Evolutionary conservation across 2,329 filamentous ascomycete species (phyloP).

Genomic region (Grosmannia penicillata): DNA sequence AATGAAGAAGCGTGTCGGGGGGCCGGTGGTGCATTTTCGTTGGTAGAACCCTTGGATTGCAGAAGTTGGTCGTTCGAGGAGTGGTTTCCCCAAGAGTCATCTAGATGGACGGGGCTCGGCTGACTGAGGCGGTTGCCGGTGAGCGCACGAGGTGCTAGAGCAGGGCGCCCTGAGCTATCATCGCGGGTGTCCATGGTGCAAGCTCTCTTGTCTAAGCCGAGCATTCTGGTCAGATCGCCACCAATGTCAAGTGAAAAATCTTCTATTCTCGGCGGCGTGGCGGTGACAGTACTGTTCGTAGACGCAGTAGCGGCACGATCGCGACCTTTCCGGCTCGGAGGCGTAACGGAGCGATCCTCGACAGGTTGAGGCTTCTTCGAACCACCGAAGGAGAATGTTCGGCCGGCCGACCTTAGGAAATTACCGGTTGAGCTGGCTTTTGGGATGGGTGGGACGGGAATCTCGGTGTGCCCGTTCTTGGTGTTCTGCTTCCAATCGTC

Average conservation of each 20-base stretch:
- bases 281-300: slow-evolving; percentile 36
- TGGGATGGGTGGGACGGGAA: slow-evolving; percentile 24
- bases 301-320: slow-evolving; percentile 38
- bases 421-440: slow-evolving; percentile 31
- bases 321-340: slow-evolving; percentile 14
- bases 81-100: slow-evolving; percentile 33
- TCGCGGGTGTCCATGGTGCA: slow-evolving; percentile 32
- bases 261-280: slow-evolving; percentile 32
- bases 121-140: slow-evolving; percentile 30
- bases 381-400: slow-evolving; percentile 45
- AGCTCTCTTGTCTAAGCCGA: slow-evolving; percentile 40
- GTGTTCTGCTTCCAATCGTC: slow-evolving; percentile 24
- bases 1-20: slow-evolving; percentile 22
- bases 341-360: slow-evolving; percentile 17
- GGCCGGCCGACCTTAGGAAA: slow-evolving; percentile 40
- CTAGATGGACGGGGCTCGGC: slow-evolving; percentile 32
- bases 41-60: slow-evolving; percentile 20
- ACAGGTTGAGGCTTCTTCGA: slow-evolving; percentile 33
- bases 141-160: slow-evolving; percentile 25
- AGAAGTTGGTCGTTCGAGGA: slow-evolving; percentile 34
- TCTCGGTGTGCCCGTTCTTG: slow-evolving; percentile 25
- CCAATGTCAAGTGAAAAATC: slow-evolving; percentile 37
- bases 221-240: slow-evolving; percentile 42
- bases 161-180: slow-evolving; percentile 20
- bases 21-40: slow-evolving; percentile 22